A percentile compares a stretch with the other conserved stretches of the same genome.
Conservation (phyloP, 106 monocot genomes). For the Acorus gramineus region DNA sequence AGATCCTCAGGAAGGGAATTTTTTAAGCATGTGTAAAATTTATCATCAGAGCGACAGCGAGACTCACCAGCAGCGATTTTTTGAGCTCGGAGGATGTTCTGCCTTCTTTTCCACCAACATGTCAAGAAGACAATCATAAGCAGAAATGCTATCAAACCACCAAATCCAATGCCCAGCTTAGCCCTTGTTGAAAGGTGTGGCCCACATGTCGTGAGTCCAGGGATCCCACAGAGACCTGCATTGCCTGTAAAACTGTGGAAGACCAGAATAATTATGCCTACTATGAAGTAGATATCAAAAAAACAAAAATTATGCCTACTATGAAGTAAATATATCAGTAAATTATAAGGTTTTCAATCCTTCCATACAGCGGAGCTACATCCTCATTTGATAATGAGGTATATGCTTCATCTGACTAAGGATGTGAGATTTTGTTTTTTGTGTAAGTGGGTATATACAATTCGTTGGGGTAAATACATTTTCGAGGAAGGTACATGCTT, state of each 20-base stretch:
- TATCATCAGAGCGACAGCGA: no score
- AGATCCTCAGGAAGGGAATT: neutral
- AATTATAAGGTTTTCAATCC: no score
- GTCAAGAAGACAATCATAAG: constrained; percentile 30
- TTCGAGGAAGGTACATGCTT: no score
- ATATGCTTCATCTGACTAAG: no score
- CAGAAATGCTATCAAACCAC: constrained; percentile 39
- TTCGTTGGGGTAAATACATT: no score
- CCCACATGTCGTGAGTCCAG: constrained; percentile 72
- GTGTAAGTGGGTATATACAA: no score
- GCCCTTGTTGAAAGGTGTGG: constrained; percentile 60
- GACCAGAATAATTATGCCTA: constrained; percentile 2
- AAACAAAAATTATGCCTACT: neutral
- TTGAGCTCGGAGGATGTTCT: constrained; percentile 73
- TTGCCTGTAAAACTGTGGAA: constrained; percentile 81
- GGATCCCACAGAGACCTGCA: constrained; percentile 84
- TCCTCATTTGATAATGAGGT: no score
- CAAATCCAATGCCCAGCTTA: constrained; percentile 70
- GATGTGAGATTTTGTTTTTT: no score
- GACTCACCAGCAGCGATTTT: constrained; percentile 52
- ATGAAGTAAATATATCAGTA: no score
- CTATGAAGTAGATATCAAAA: neutral
- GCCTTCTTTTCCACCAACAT: constrained; percentile 94
- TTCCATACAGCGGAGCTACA: no score
- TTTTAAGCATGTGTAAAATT: neutral